Evolutionary conservation across 1,139 yeast genomes (phyloP).

Genomic region (Debaryomyces robertsiae): DNA sequence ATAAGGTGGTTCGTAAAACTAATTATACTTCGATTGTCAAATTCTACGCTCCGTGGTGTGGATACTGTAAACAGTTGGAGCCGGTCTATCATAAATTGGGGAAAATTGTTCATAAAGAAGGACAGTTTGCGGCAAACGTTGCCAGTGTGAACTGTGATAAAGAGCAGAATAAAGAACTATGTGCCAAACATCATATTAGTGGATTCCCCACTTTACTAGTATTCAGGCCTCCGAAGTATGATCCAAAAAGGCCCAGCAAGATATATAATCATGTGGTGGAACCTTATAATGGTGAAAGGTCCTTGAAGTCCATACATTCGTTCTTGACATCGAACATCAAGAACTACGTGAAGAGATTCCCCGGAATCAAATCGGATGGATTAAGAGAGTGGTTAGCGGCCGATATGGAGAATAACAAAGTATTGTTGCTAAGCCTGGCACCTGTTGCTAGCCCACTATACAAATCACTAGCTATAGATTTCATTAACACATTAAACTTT

Average conservation of each 20-base stretch:
- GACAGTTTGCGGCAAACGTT: slow-evolving; percentile 63
- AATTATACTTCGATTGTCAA: slow-evolving; percentile 84
- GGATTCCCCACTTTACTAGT: slow-evolving; percentile 85
- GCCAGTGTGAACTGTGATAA: slow-evolving; percentile 89
- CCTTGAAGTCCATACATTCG: slow-evolving; percentile 57
- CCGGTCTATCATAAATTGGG: slow-evolving; percentile 67
- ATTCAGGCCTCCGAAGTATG: slow-evolving; percentile 77
- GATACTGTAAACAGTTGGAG: slow-evolving; percentile 65
- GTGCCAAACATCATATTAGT: slow-evolving; percentile 64
- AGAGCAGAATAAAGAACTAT: slow-evolving; percentile 63
- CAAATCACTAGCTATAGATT: slow-evolving; percentile 79
- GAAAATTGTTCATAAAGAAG: slow-evolving; percentile 47
- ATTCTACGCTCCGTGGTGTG: slow-evolving; percentile 98
- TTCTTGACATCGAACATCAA: slow-evolving; percentile 65
- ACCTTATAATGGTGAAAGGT: slow-evolving; percentile 69
- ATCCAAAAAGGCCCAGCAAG: slow-evolving; percentile 19
- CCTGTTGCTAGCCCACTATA: slow-evolving; percentile 58
- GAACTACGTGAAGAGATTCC: slow-evolving; percentile 65
- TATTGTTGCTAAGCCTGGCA: slow-evolving; percentile 50
- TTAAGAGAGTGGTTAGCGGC: slow-evolving; percentile 32
- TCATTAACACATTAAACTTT: slow-evolving; percentile 40
- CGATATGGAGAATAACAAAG: slow-evolving; percentile 26
- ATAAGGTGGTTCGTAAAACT: slow-evolving; percentile 62
- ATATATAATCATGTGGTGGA: slow-evolving; percentile 57
- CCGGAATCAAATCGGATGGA: slow-evolving; percentile 25